Evolutionary conservation across 768 basidiomycete species (phyloP), one percentile per base, ranked within the genome.

Genomic region (Lepiota brunneoincarnata): DNA sequence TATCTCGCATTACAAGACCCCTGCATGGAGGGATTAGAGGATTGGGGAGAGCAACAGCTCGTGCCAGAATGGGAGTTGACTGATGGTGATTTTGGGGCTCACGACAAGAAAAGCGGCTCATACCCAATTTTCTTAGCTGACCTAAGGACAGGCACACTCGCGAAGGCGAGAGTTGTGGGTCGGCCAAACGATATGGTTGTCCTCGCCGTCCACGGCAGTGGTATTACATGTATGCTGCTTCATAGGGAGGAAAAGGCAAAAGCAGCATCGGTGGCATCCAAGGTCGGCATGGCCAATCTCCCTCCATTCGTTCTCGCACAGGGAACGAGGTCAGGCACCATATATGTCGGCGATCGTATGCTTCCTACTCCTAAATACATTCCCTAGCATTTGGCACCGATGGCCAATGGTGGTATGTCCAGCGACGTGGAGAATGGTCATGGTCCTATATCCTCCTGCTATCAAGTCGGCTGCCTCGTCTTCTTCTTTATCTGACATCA

Each of bases 161-260:
- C 49, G 21, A 49, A 46, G 12, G 49, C 48, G 12, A 46, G 24
- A 6, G 60, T 56, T 2, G 43, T 46, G 17, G 46, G 45, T 9
- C 15, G 20, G 15, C 53, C 56, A 4, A 60, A 60, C 21, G 46
- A 42, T n/a, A 41, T 61, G 45, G 49, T 62, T 12, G 9, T 47
- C 4, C 42, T 62, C 9, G 61, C 61, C 5, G 42, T 62, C 6
- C 61, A 62, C 26, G 61, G 61, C 17, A 55, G 55, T 31, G 63
- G 63, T 1, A 53, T 63, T 15, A 61, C 63, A 1, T 63, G 62
- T 36, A 63, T 64, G 59, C 46, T 64, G 12, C 36, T 64, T 7
- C 24, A 58, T 40, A 59, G 62, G 23, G 42, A 60, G 2, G 43
- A 51, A 9, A 53, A 49, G 36, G 37, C 24, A 9, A 39, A 28